Evolutionary conservation across 345 rosid genomes (phyloP), one percentile per base, ranked within the genome.

Genomic region (Brassica incana): DNA sequence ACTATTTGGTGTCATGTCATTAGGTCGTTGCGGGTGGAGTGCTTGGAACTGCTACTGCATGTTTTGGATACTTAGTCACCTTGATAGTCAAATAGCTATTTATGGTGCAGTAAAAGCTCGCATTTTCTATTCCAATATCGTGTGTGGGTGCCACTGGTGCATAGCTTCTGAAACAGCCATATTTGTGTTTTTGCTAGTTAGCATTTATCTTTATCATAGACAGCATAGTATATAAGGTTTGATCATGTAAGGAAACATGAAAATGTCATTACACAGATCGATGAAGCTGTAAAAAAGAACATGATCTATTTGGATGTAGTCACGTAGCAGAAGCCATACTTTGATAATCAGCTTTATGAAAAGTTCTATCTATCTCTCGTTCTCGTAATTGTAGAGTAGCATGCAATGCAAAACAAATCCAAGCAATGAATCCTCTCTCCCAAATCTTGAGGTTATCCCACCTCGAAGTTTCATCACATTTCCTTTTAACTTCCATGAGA

Each of bases 1-100:
- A 15, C 60, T 54, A 63, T 54, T 16, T 54, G 25, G 23, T 66
- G 67, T 64, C 18, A 8, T 54, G 3, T 54, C 60, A 54, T 16
- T 23, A 54, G 60, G 60, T 54, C 25, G 25, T 54, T 54, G 60
- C 60, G 60, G 60, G 60, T 15, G 60, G 60, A 54, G 23, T 54
- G 56, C 95, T 92, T 27, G 99, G 99, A 33, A 77, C 82, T 27
- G 75, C 56, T 12, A 91, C 97, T 3, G 90, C 94, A n/a, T 65
- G 63, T 75, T 36, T 79, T 59, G 94, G 94, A 52, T 84, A 86
- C 78, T 15, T 89, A 60, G 82, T 90, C 73, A 79, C 58, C 5
- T 60, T 69, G 52, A 16, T 79, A 74, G 70, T 9, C 1, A 65
- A 48, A n/a, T 79, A 67, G 67, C 54, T 48, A 12, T 12, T 25